These are phyloP conservation scores for Parafenestella ontariensis DNA, from an alignment of 2,329 filamentous ascomycete species.

Conservation along the genomic window DNA sequence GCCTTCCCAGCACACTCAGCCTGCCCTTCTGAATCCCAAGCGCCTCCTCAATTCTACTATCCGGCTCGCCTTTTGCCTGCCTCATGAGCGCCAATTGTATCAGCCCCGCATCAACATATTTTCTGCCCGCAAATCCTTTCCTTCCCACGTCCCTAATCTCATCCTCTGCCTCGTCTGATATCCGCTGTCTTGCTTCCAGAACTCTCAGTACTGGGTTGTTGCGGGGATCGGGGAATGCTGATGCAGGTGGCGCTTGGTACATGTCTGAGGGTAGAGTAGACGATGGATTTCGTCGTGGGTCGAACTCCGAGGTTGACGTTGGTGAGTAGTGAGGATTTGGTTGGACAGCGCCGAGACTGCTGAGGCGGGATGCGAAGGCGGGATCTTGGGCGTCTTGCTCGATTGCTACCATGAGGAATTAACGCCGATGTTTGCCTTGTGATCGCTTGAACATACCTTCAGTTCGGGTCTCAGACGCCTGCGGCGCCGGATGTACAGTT, in stretches of 20 bases:
- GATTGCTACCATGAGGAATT: constrained; percentile 53
- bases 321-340: constrained; percentile 64
- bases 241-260: constrained; percentile 39
- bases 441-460: constrained; percentile 40
- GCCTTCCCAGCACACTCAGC: constrained; percentile 34
- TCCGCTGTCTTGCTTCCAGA: constrained; percentile 58
- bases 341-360: constrained; percentile 65
- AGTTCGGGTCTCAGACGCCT: constrained; percentile 48
- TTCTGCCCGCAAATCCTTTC: constrained; percentile 50
- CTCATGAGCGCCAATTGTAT: constrained; percentile 49
- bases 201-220: constrained; percentile 63
- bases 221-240: constrained; percentile 40
- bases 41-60: constrained; percentile 39
- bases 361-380: constrained; percentile 81
- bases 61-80: constrained; percentile 35
- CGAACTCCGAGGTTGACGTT: constrained; percentile 58
- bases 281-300: constrained; percentile 38
- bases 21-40: constrained; percentile 44
- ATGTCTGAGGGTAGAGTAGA: constrained; percentile 37
- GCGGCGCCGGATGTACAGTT: constrained; percentile 49
- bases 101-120: constrained; percentile 54
- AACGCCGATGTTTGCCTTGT: neutral
- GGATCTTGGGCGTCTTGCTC: constrained; percentile 68
- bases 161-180: constrained; percentile 60
- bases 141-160: constrained; percentile 58